Conservation (phyloP, 306 rosid species). For the Gastrolobium villosum region DNA sequence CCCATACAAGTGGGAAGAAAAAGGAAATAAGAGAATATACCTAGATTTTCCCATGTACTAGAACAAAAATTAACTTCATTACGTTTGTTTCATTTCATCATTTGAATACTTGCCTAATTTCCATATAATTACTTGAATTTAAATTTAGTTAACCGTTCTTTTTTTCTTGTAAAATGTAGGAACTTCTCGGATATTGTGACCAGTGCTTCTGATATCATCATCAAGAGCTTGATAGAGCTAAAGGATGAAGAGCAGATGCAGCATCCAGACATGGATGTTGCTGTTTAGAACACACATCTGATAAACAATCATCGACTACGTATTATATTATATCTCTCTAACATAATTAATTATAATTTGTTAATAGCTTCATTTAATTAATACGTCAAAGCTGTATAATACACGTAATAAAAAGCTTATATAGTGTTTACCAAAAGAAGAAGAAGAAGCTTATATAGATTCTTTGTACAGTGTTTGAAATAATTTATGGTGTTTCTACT, state of each 20-base stretch:
- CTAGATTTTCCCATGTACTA: not conserved
- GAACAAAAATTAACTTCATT: not conserved
- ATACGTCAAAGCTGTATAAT: not conserved
- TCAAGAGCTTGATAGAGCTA: slow-evolving; percentile 61
- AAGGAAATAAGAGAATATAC: not conserved
- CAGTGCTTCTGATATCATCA: slow-evolving; percentile 61
- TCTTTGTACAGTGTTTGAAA: not conserved
- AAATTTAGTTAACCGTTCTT: not conserved
- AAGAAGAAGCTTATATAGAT: not conserved
- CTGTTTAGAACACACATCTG: not conserved
- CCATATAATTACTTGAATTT: not conserved
- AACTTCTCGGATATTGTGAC: slow-evolving; percentile 63
- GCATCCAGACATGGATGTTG: slow-evolving; percentile 39
- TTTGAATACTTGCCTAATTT: not conserved
- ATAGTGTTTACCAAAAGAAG: no score
- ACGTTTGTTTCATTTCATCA: not conserved
- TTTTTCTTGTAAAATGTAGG: slow-evolving; percentile 44
- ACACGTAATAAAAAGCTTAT: not conserved
- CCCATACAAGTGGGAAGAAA: not conserved
- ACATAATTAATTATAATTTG: not conserved
- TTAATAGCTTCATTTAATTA: not conserved
- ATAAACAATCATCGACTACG: no score
- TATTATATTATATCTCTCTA: no score
- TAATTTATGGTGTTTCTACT: not conserved
- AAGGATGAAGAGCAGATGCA: slow-evolving; percentile 51